Conservation (phyloP, 2,329 filamentous ascomycete species). For the Alternaria arborescens region DNA sequence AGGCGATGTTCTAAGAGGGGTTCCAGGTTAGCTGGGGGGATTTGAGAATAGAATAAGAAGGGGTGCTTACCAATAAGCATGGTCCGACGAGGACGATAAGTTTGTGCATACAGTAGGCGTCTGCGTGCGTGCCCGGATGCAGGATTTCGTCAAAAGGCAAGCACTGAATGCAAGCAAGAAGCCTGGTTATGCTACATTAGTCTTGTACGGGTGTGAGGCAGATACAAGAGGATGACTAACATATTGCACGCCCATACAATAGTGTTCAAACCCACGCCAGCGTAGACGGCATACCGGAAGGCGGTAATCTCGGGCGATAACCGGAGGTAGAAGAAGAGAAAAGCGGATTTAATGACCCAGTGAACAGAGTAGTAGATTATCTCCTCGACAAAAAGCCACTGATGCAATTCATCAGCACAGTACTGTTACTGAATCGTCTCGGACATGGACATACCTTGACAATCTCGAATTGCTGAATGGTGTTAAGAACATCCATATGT, state of each 20-base stretch:
- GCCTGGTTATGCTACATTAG: constrained; percentile 5
- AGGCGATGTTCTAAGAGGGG: constrained; percentile 24
- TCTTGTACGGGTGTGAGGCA: not conserved
- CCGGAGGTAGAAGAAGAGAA: constrained; percentile 48
- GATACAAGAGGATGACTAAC: constrained; percentile 15
- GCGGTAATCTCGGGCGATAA: constrained; percentile 27
- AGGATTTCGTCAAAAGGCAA: constrained; percentile 42
- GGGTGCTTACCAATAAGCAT: constrained; percentile 25
- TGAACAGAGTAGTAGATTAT: constrained; percentile 45
- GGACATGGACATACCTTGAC: not conserved
- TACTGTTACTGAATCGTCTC: not conserved
- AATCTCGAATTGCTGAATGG: constrained; percentile 10
- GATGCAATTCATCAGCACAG: not conserved
- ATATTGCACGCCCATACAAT: constrained; percentile 37
- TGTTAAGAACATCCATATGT: constrained; percentile 6
- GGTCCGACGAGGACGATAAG: constrained; percentile 40
- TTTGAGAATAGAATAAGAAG: no score
- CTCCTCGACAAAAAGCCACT: constrained; percentile 44
- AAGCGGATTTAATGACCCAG: constrained; percentile 45
- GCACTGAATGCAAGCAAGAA: constrained; percentile 45
- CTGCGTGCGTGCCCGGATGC: constrained; percentile 34
- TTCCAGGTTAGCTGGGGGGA: not conserved
- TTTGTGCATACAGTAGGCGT: constrained; percentile 36
- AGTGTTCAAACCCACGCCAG: constrained; percentile 37
- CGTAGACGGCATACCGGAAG: constrained; percentile 36